Conservation (phyloP, 306 rosid genomes). For the Prinsepia uniflora region DNA sequence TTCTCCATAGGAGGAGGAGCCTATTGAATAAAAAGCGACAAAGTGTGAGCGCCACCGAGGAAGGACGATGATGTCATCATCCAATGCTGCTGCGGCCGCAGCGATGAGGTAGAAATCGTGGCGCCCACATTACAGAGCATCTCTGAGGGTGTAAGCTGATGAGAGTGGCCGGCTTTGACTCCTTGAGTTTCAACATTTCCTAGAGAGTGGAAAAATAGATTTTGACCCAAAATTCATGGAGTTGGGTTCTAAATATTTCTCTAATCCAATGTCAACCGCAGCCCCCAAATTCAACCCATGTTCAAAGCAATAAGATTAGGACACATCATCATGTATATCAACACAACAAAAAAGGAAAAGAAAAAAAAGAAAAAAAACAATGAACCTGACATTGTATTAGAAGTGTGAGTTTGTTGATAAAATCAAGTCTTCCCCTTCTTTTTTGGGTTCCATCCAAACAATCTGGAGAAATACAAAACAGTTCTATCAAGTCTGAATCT, state of each 20-base stretch:
- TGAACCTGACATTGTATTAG: slow-evolving; percentile 37
- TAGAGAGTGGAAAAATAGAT: slow-evolving; percentile 31
- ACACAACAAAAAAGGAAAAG: slow-evolving; percentile 8
- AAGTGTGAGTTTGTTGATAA: slow-evolving; percentile 27
- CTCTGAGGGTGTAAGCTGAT: slow-evolving; percentile 57
- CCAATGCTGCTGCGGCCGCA: slow-evolving; percentile 39
- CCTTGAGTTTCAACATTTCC: slow-evolving; percentile 25
- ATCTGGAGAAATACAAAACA: slow-evolving; percentile 24
- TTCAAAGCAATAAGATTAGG: slow-evolving; percentile 25
- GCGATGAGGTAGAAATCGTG: slow-evolving; percentile 60
- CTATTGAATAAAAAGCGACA: no score
- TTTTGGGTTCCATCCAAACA: slow-evolving; percentile 21
- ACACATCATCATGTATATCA: slow-evolving; percentile 42
- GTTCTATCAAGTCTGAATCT: neutral
- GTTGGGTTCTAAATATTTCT: slow-evolving; percentile 30
- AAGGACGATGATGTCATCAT: slow-evolving; percentile 45
- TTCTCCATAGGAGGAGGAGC: no score
- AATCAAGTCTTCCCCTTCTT: slow-evolving; percentile 15
- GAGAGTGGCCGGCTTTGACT: slow-evolving; percentile 24
- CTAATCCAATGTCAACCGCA: slow-evolving; percentile 35
- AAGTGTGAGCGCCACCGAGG: slow-evolving; percentile 53
- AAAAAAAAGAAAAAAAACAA: slow-evolving; percentile 7
- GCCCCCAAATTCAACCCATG: slow-evolving; percentile 37
- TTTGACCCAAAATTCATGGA: slow-evolving; percentile 25
- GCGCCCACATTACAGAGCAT: slow-evolving; percentile 94